phyloP scores from a whole-genome alignment of 768 basidiomycete genomes.

The Porphyrellus cyaneotinctus region DNA sequence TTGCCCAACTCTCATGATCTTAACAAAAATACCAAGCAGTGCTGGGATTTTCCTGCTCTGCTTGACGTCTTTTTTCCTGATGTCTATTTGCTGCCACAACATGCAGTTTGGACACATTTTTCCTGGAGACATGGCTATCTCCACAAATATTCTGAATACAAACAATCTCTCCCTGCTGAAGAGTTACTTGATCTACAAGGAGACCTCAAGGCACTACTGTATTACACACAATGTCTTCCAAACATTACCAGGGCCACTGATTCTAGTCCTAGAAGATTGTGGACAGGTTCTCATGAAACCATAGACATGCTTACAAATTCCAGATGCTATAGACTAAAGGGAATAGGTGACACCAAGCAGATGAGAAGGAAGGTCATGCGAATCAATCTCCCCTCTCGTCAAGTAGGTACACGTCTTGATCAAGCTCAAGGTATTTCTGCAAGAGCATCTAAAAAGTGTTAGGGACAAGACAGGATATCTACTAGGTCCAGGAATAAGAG shows the following conservation, averaged over 20 bases:
- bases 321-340: slow-evolving; percentile 1
- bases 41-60: slow-evolving; percentile 1
- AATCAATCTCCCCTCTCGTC: slow-evolving; percentile 1
- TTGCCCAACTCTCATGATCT: slow-evolving; percentile 5
- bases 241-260: not conserved
- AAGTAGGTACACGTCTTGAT: not conserved
- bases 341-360: not conserved
- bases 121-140: not conserved
- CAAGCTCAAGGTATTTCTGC: slow-evolving; percentile 2
- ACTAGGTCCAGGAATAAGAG: slow-evolving; percentile 2
- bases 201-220: not conserved
- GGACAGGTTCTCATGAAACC: not conserved
- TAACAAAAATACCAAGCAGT: not conserved
- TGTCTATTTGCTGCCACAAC: not conserved
- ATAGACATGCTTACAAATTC: slow-evolving; percentile 4
- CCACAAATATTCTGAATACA: not conserved
- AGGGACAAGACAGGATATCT: not conserved
- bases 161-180: not conserved
- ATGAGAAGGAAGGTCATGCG: not conserved
- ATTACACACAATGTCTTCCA: slow-evolving; percentile 1
- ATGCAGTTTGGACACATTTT: slow-evolving; percentile 3
- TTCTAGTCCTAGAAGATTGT: not conserved
- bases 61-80: slow-evolving; percentile 3
- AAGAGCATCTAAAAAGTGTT: not conserved
- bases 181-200: not conserved